phyloP scores from a whole-genome alignment of 2,329 filamentous ascomycete species.

The Rutstroemia sp. region DNA sequence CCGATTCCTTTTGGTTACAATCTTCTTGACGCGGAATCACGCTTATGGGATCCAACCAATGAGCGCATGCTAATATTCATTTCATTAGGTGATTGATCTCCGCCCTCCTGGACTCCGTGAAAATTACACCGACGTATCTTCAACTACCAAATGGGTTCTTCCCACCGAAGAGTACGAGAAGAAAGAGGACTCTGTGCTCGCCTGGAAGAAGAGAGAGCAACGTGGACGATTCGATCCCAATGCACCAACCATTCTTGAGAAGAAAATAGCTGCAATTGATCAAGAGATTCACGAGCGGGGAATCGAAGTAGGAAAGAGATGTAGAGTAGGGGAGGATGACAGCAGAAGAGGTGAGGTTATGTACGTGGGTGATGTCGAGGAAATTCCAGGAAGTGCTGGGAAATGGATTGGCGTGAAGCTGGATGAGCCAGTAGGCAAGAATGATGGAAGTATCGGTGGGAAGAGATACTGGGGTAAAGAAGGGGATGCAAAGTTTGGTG shows the following conservation, averaged over 20 bases:
- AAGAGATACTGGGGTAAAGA: constrained; percentile 57
- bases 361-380: constrained; percentile 67
- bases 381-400: constrained; percentile 59
- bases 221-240: constrained; percentile 93
- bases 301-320: constrained; percentile 55
- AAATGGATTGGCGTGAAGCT: constrained; percentile 68
- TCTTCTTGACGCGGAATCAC: neutral
- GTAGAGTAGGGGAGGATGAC: constrained; percentile 61
- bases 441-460: constrained; percentile 65
- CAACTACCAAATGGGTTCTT: constrained; percentile 85
- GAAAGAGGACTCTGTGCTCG: constrained; percentile 79
- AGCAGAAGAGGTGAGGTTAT: constrained; percentile 57
- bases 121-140: constrained; percentile 74
- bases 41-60: neutral
- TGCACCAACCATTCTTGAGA: constrained; percentile 65
- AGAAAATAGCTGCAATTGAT: constrained; percentile 60
- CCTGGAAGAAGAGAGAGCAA: constrained; percentile 93
- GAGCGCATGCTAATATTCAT: constrained; percentile 10
- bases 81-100: constrained; percentile 64
- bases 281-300: constrained; percentile 64
- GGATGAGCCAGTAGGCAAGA: constrained; percentile 76
- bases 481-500: constrained; percentile 55
- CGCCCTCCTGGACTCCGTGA: constrained; percentile 67
- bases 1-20: neutral
- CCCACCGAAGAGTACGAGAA: constrained; percentile 79